Conservation (phyloP, 805 yeast genomes). For the Middelhovenomyces tepae region DNA sequence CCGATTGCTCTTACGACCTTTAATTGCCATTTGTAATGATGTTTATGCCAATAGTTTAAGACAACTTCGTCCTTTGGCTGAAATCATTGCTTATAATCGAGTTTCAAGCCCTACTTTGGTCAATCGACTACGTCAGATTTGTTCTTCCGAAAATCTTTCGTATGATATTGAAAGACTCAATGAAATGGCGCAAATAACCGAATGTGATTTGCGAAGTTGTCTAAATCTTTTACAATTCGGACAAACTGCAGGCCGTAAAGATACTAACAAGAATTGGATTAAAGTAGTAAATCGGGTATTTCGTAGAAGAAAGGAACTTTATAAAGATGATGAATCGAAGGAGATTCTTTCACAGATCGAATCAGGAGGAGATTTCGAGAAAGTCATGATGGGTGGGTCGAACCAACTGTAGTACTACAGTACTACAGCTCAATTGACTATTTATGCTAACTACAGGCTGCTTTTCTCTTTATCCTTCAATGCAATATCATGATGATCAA, state of each 20-base stretch:
- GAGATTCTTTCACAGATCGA: conserved; percentile 40
- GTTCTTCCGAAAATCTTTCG: conserved; percentile 44
- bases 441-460: too few species aligned
- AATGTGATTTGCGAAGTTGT: conserved; percentile 80
- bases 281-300: conserved; percentile 54
- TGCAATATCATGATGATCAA: conserved; percentile 57
- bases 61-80: conserved; percentile 62
- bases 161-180: conserved; percentile 45
- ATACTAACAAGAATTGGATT: conserved; percentile 59
- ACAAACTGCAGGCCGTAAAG: conserved; percentile 36
- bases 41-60: conserved; percentile 69
- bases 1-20: conserved; percentile 61
- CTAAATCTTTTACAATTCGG: conserved; percentile 74
- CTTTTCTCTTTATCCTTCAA: conserved; percentile 50
- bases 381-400: too few species aligned
- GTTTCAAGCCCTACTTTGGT: conserved; percentile 42
- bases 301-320: conserved; percentile 37
- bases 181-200: conserved; percentile 60
- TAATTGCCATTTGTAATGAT: conserved; percentile 88
- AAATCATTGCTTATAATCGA: conserved; percentile 55
- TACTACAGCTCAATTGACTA: too few species aligned
- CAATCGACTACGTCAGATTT: conserved; percentile 43
- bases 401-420: too few species aligned
- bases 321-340: conserved; percentile 41
- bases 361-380: conserved; percentile 46